Conservation (phyloP, 768 basidiomycete species). For the Suillus weaverae region DNA sequence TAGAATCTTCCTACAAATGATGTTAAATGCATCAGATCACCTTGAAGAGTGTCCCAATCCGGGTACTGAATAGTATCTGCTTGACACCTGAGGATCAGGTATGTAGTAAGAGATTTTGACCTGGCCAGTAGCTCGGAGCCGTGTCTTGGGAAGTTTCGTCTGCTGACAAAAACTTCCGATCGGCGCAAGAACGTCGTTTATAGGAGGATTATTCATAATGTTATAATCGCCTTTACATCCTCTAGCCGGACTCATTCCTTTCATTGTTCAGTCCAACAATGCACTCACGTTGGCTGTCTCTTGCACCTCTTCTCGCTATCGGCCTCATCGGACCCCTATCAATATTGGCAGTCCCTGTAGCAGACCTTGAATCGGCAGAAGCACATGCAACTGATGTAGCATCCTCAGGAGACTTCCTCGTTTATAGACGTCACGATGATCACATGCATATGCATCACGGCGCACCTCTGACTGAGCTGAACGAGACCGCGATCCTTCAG, state of each 20-base stretch:
- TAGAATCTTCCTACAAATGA: too few relatives aligned
- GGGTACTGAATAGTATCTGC: too few relatives aligned
- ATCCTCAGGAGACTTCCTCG: not conserved
- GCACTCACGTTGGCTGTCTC: constrained; percentile 7
- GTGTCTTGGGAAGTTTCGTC: not conserved
- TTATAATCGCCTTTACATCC: constrained; percentile 1
- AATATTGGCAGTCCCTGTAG: not conserved
- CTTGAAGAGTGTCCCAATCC: too few relatives aligned
- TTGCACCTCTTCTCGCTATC: constrained; percentile 5
- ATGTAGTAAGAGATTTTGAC: too few relatives aligned
- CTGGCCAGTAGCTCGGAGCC: not conserved
- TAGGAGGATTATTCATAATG: not conserved
- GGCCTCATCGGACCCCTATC: constrained; percentile 8
- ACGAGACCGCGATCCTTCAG: constrained; percentile 73
- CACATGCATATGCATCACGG: constrained; percentile 49
- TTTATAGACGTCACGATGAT: constrained; percentile 27
- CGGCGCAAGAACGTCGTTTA: not conserved
- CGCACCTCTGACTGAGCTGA: constrained; percentile 58
- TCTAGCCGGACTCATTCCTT: not conserved
- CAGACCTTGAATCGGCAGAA: not conserved
- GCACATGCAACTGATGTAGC: not conserved
- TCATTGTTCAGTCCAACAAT: constrained; percentile 10
- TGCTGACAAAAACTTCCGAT: constrained; percentile 10
- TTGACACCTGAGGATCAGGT: too few relatives aligned
- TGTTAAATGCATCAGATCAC: too few relatives aligned